Conservation (phyloP, 2,329 filamentous ascomycete genomes). For the Colletotrichum agaves region DNA sequence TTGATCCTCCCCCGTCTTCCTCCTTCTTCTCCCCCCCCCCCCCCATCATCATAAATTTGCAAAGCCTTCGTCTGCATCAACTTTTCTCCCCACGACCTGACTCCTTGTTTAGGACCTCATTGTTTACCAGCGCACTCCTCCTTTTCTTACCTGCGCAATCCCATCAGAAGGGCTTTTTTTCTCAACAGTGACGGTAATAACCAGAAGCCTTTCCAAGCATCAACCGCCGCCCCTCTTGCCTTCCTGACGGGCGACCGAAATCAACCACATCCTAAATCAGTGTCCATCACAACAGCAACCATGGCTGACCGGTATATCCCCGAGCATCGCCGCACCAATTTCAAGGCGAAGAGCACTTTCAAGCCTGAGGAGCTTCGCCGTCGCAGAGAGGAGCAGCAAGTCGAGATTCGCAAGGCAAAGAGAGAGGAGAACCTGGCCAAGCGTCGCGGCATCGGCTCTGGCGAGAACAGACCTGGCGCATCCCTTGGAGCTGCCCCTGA, state of each 20-base stretch:
- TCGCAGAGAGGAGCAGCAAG: constrained; percentile 98
- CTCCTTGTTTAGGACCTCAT: constrained; percentile 7
- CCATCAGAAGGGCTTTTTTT: neutral
- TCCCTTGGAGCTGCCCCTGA: constrained; percentile 89
- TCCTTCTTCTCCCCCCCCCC: constrained; percentile 20
- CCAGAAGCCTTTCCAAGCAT: constrained; percentile 6
- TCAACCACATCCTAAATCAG: constrained; percentile 15
- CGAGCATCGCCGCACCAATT: constrained; percentile 98
- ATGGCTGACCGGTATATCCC: constrained; percentile 99
- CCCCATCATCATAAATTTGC: constrained; percentile 37
- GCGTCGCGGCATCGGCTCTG: constrained; percentile 89
- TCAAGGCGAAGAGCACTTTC: constrained; percentile 99
- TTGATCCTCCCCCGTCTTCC: constrained; percentile 30
- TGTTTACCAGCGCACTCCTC: constrained; percentile 12
- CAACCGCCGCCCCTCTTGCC: constrained; percentile 14
- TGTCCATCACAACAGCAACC: constrained; percentile 52
- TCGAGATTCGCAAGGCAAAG: constrained; percentile 98
- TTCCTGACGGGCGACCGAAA: constrained; percentile 27
- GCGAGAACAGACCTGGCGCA: constrained; percentile 82
- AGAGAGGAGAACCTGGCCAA: constrained; percentile 99
- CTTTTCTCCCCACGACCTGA: constrained; percentile 29
- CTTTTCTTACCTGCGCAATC: constrained; percentile 20
- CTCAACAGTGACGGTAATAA: constrained; percentile 17
- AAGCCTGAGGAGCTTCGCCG: constrained; percentile 99
- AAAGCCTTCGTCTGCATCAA: constrained; percentile 32